A percentile compares a stretch with the other conserved stretches of the same genome.
Conservation (phyloP, 2,329 filamentous ascomycete genomes). For the Colletotrichum chrysophilum region DNA sequence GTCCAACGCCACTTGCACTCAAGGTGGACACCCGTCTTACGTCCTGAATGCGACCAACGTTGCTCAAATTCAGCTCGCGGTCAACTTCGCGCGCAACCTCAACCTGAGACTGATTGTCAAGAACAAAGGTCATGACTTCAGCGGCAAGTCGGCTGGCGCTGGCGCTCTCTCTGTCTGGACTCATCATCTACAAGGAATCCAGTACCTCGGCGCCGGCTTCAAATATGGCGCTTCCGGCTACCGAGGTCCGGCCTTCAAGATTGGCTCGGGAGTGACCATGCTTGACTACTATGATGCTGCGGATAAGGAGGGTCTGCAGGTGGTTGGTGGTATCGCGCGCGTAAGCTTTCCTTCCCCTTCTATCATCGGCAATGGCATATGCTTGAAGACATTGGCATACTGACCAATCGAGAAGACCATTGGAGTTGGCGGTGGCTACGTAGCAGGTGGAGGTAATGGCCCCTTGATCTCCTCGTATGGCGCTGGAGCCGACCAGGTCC, state of each 20-base stretch:
- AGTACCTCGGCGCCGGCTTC: conserved; percentile 23
- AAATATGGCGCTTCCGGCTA: conserved; percentile 24
- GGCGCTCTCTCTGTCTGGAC: conserved; percentile 2
- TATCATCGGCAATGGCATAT: background rate
- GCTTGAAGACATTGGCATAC: background rate
- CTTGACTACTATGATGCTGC: conserved; percentile 29
- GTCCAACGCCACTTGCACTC: conserved; percentile 17
- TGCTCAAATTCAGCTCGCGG: conserved; percentile 23
- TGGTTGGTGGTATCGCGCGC: conserved; percentile 39
- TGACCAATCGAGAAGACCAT: conserved; percentile 30
- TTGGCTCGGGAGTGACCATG: conserved; percentile 31
- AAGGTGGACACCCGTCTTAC: conserved; percentile 27
- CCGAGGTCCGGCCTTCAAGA: conserved; percentile 29
- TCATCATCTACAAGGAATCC: background rate
- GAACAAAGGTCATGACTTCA: conserved; percentile 15
- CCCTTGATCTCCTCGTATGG: conserved; percentile 34
- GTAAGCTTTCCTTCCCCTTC: conserved; percentile 36
- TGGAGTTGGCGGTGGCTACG: conserved; percentile 32
- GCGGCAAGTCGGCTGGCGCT: background rate
- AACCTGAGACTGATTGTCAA: conserved; percentile 46
- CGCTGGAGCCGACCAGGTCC: conserved; percentile 39
- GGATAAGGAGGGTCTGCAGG: conserved; percentile 23
- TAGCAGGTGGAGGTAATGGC: conserved; percentile 38
- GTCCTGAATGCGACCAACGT: conserved; percentile 27
- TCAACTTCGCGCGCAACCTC: conserved; percentile 19